These are phyloP conservation scores for Ophiosphaerella korrae DNA, from an alignment of 2,329 filamentous ascomycete species.

Conservation along the genomic window DNA sequence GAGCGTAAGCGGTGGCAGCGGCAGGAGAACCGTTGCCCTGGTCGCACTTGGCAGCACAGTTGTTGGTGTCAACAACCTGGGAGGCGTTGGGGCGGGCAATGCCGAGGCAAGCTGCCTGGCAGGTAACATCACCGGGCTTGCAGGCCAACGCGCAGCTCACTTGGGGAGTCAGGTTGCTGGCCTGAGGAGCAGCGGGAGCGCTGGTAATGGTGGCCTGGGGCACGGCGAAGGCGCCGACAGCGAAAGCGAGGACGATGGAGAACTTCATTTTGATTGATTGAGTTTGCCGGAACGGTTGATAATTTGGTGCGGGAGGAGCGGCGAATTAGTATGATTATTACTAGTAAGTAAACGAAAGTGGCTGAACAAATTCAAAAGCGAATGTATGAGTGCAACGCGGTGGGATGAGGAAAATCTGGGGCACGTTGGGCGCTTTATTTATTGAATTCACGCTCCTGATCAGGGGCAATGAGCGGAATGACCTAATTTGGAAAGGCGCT, in stretches of 20 bases:
- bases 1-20: constrained; percentile 53
- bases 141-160: constrained; percentile 49
- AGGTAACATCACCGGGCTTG: constrained; percentile 53
- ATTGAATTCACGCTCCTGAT: constrained; percentile 1
- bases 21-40: constrained; percentile 57
- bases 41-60: constrained; percentile 58
- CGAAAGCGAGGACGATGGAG: constrained; percentile 52
- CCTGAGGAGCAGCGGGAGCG: constrained; percentile 41
- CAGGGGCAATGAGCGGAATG: constrained; percentile 4
- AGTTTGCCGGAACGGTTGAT: constrained; percentile 6
- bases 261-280: constrained; percentile 49
- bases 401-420: constrained; percentile 4
- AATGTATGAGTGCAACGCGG: constrained; percentile 5
- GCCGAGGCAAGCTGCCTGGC: constrained; percentile 57
- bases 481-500: constrained; percentile 13
- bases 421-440: constrained; percentile 3
- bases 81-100: constrained; percentile 58
- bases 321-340: constrained; percentile 24
- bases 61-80: constrained; percentile 57
- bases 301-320: constrained; percentile 15
- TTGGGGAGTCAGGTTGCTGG: constrained; percentile 30
- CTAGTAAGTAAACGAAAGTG: constrained; percentile 7
- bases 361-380: constrained; percentile 6
- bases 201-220: constrained; percentile 46
- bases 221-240: constrained; percentile 51